phyloP scores from a whole-genome alignment of 805 yeast species.

The Candida hispaniensis region DNA sequence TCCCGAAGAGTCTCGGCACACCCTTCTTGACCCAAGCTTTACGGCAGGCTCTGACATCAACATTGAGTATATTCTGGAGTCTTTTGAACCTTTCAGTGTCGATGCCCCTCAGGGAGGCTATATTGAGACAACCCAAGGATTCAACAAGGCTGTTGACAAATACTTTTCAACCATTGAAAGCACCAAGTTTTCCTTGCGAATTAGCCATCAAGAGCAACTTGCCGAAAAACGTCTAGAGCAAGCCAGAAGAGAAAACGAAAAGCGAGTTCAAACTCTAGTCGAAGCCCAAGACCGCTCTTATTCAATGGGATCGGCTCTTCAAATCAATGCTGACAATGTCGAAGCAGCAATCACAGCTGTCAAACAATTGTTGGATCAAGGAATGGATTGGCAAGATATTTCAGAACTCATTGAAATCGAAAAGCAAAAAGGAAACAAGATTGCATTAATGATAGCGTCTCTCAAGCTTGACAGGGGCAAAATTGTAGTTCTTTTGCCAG shows the following conservation, averaged over 20 bases:
- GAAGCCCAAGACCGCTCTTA: slow-evolving; percentile 54
- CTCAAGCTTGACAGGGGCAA: slow-evolving; percentile 60
- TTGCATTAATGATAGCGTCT: slow-evolving; percentile 50
- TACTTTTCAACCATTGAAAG: slow-evolving; percentile 82
- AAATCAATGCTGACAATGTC: slow-evolving; percentile 55
- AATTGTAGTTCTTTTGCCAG: slow-evolving; percentile 46
- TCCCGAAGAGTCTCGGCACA: slow-evolving; percentile 25
- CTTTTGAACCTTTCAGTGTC: slow-evolving; percentile 63
- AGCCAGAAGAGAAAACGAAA: slow-evolving; percentile 63
- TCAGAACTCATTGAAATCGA: slow-evolving; percentile 65
- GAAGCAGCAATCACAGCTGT: slow-evolving; percentile 63
- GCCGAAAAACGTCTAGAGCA: slow-evolving; percentile 65
- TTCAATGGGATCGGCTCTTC: slow-evolving; percentile 62
- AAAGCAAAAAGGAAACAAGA: slow-evolving; percentile 49
- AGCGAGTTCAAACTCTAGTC: slow-evolving; percentile 54
- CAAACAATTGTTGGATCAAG: slow-evolving; percentile 57
- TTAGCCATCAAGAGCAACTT: slow-evolving; percentile 64
- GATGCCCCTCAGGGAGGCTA: slow-evolving; percentile 21
- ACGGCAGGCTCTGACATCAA: too few relatives aligned
- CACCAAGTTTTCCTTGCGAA: slow-evolving; percentile 58
- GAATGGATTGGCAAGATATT: slow-evolving; percentile 90
- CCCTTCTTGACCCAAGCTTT: slow-evolving; percentile 4
- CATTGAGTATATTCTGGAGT: slow-evolving; percentile 45
- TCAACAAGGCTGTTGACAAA: slow-evolving; percentile 69
- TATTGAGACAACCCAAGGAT: slow-evolving; percentile 42